Evolutionary conservation across 805 yeast species (phyloP).

Genomic region (Yamadazyma philogaea): DNA sequence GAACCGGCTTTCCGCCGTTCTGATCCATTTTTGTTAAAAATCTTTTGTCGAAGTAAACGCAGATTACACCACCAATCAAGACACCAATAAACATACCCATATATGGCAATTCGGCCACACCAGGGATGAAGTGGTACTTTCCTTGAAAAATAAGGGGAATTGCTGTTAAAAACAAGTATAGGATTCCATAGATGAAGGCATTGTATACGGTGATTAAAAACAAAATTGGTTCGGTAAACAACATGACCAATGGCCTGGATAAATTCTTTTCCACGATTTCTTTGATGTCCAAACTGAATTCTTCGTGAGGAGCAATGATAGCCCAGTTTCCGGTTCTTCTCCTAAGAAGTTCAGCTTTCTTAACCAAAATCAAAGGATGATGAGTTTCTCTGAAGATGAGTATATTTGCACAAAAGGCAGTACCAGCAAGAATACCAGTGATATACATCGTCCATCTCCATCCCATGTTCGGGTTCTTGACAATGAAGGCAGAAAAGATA

Average conservation of each 20-base stretch:
- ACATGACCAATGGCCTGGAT: conserved; percentile 38
- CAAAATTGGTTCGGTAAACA: conserved; percentile 41
- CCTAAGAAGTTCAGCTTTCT: conserved; percentile 34
- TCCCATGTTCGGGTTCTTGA: conserved; percentile 35
- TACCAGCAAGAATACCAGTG: conserved; percentile 38
- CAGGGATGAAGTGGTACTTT: conserved; percentile 58
- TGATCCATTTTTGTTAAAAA: conserved; percentile 46
- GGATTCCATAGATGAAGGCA: conserved; percentile 48
- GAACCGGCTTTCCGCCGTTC: conserved; percentile 59
- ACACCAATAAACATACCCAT: conserved; percentile 71
- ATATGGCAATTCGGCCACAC: conserved; percentile 77
- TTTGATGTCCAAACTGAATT: conserved; percentile 24
- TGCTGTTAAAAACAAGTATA: conserved; percentile 45
- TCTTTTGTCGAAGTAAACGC: conserved; percentile 53
- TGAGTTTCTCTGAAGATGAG: conserved; percentile 37
- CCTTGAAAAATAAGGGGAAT: conserved; percentile 44
- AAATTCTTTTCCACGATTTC: conserved; percentile 36
- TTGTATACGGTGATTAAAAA: conserved; percentile 44
- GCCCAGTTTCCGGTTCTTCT: conserved; percentile 43
- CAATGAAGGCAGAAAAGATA: conserved; percentile 46
- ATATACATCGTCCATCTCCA: conserved; percentile 63
- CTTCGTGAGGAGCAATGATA: conserved; percentile 38
- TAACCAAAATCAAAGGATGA: conserved; percentile 34
- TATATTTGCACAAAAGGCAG: conserved; percentile 30
- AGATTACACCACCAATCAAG: conserved; percentile 51